These are phyloP conservation scores for Boechera divaricarpa DNA, from an alignment of 345 rosid species.

Conservation along the genomic window DNA sequence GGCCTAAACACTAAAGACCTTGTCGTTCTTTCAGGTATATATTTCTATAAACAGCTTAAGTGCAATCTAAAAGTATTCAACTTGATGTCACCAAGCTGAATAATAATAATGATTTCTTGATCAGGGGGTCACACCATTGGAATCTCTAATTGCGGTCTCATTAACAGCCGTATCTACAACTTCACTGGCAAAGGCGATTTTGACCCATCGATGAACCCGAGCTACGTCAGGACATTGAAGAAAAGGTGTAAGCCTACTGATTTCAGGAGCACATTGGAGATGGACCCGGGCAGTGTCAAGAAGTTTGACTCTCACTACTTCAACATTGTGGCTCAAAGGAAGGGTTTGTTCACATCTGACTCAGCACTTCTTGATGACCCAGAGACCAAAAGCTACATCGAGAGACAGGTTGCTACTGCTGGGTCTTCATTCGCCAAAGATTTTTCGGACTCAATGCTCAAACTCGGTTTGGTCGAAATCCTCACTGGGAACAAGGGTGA, in stretches of 20 bases:
- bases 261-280: conserved; percentile 42
- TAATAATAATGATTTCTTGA: conserved; percentile 16
- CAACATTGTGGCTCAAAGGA: conserved; percentile 50
- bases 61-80: neutral
- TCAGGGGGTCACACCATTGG: conserved; percentile 74
- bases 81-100: neutral
- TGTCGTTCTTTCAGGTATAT: conserved; percentile 59
- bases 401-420: conserved; percentile 39
- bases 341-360: conserved; percentile 66
- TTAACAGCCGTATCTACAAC: conserved; percentile 57
- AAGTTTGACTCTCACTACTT: conserved; percentile 60
- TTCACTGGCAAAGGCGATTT: conserved; percentile 64
- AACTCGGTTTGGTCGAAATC: conserved; percentile 56
- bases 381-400: conserved; percentile 48
- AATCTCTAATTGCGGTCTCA: conserved; percentile 48
- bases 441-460: conserved; percentile 63
- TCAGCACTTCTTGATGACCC: conserved; percentile 60
- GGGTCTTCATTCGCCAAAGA: conserved; percentile 52
- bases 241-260: conserved; percentile 54
- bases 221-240: conserved; percentile 53
- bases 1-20: conserved; percentile 62
- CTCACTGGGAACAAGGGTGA: conserved; percentile 59
- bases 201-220: conserved; percentile 62
- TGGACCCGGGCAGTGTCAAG: conserved; percentile 73
- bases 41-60: neutral